Evolutionary conservation across 1,139 yeast species (phyloP).

Genomic region (Yamadazyma atmosphaerica): DNA sequence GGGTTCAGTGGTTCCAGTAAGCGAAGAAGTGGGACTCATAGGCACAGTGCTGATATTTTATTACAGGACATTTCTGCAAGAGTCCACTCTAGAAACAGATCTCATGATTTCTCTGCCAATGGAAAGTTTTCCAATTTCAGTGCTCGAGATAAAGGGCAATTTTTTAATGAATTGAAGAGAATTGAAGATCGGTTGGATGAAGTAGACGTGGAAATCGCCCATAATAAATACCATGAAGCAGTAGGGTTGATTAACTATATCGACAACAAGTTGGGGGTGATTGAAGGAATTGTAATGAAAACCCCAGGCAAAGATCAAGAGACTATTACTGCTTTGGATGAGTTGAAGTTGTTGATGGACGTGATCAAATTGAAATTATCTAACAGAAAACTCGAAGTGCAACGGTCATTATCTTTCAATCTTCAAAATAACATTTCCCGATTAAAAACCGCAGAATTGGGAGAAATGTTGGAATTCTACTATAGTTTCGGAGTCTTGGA

Average conservation of each 20-base stretch:
- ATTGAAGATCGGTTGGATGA: conserved; percentile 67
- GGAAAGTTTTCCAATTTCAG: conserved; percentile 17
- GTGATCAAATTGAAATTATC: conserved; percentile 42
- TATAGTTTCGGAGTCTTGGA: conserved; percentile 39
- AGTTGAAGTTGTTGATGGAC: conserved; percentile 40
- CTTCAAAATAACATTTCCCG: conserved; percentile 36
- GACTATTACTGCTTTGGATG: conserved; percentile 25
- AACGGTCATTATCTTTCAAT: conserved; percentile 39
- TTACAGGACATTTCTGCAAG: conserved; percentile 56
- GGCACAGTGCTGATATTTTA: conserved; percentile 40
- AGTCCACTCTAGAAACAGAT: conserved; percentile 56
- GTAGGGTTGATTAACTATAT: conserved; percentile 51
- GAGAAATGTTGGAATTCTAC: conserved; percentile 35
- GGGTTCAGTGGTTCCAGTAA: conserved; percentile 17
- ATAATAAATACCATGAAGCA: conserved; percentile 55
- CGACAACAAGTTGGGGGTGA: conserved; percentile 31
- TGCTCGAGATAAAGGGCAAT: conserved; percentile 26
- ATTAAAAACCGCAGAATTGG: conserved; percentile 33
- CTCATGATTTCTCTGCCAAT: conserved; percentile 42
- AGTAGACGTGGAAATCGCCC: conserved; percentile 65
- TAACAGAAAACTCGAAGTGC: conserved; percentile 37
- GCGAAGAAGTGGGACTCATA: conserved; percentile 29
- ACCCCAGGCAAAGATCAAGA: conserved; percentile 13
- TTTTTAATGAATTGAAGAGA: conserved; percentile 46
- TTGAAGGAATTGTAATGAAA: conserved; percentile 20